Evolutionary conservation across 139 green algal species (phyloP).

Genomic region (Chlamydomonas sp.): DNA sequence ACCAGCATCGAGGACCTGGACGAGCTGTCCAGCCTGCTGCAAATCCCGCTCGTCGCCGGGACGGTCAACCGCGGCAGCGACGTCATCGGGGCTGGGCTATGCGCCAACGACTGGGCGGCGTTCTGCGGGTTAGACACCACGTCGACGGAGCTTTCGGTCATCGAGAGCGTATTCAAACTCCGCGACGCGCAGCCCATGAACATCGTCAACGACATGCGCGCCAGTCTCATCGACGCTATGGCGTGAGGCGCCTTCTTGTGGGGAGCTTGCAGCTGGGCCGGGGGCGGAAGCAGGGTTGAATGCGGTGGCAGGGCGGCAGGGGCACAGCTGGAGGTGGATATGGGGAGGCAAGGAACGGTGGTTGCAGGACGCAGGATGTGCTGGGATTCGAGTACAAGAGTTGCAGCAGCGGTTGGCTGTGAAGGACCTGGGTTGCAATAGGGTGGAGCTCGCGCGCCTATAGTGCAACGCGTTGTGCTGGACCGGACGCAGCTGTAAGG

Average conservation of each 20-base stretch:
- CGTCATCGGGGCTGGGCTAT: conserved; percentile 89
- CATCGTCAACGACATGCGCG: conserved; percentile 93
- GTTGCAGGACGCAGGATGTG: no score
- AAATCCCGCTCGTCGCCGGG: conserved; percentile 96
- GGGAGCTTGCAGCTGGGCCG: neutral
- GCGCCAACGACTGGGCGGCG: conserved; percentile 97
- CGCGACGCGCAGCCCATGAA: conserved; percentile 80
- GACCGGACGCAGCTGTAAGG: no score
- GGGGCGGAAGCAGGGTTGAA: neutral
- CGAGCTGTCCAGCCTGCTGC: conserved; percentile 94
- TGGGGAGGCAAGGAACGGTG: no score
- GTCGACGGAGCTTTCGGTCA: conserved; percentile 94
- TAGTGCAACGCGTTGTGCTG: no score
- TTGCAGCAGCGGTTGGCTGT: no score
- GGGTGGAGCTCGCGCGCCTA: no score
- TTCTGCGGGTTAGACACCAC: conserved; percentile 98
- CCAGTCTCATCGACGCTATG: conserved; percentile 91
- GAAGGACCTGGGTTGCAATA: no score
- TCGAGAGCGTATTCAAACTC: conserved; percentile 97
- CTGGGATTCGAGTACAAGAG: no score
- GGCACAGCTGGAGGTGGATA: no score
- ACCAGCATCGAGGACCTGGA: conserved; percentile 98
- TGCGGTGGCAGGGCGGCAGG: no score
- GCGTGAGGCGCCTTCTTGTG: conserved; percentile 62
- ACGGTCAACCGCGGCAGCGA: conserved; percentile 97